Conservation (phyloP, 2,329 filamentous ascomycete genomes). For the Xylariales sp. region DNA sequence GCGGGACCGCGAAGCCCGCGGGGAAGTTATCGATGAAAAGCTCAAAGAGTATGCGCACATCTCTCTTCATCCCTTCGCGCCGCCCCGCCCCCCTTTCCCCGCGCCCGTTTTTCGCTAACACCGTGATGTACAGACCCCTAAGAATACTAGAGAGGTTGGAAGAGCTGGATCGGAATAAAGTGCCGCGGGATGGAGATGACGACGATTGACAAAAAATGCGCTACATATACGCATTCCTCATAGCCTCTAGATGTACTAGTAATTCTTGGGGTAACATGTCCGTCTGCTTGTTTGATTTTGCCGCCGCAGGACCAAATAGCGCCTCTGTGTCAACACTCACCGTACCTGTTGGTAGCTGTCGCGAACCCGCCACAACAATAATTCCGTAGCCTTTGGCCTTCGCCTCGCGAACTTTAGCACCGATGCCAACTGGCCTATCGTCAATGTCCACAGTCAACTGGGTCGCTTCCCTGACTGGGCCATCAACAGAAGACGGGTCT, state of each 20-base stretch:
- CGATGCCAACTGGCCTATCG: slow-evolving; percentile 54
- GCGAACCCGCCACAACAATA: slow-evolving; percentile 67
- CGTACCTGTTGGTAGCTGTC: slow-evolving; percentile 55
- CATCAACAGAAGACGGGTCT: slow-evolving; percentile 25
- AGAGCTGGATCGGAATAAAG: slow-evolving; percentile 16
- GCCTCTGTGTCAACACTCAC: slow-evolving; percentile 44
- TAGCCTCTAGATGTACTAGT: slow-evolving; percentile 37
- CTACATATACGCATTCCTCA: slow-evolving; percentile 45
- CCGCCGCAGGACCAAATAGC: slow-evolving; percentile 16
- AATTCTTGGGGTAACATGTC: slow-evolving; percentile 41
- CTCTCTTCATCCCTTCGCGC: too few species aligned
- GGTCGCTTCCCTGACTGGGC: slow-evolving; percentile 50
- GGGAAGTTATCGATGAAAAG: slow-evolving; percentile 43
- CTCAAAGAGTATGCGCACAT: slow-evolving; percentile 34
- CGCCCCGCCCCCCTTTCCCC: neutral
- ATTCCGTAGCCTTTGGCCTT: slow-evolving; percentile 67
- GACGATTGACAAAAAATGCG: neutral
- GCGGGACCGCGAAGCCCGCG: slow-evolving; percentile 51
- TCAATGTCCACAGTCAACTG: slow-evolving; percentile 68
- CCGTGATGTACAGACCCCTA: slow-evolving; percentile 14
- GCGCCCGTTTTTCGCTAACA: neutral
- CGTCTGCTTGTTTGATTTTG: slow-evolving; percentile 24
- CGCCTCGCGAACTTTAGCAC: slow-evolving; percentile 70
- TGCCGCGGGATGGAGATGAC: slow-evolving; percentile 1
- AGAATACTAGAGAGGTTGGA: slow-evolving; percentile 22